These are phyloP conservation scores for Diplocarpon mali DNA, from an alignment of 2,329 filamentous ascomycete genomes.

Conservation along the genomic window DNA sequence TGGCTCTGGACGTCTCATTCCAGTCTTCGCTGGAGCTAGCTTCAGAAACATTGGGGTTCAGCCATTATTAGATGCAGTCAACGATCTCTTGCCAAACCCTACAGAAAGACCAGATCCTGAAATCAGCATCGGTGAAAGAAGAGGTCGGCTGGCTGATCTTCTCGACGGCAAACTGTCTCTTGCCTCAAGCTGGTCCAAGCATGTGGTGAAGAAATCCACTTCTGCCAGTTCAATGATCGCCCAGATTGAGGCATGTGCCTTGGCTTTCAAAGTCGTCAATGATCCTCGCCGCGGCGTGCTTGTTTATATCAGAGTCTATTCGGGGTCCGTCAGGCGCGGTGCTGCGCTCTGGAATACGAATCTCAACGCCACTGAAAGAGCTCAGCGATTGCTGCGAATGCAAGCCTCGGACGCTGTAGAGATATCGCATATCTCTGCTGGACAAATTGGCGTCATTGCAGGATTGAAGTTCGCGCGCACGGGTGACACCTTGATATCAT, in stretches of 20 bases:
- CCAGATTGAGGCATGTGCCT: conserved; percentile 51
- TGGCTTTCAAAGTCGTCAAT: conserved; percentile 89
- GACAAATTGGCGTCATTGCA: conserved; percentile 88
- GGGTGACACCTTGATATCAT: conserved; percentile 80
- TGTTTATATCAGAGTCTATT: conserved; percentile 87
- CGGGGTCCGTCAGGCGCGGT: conserved; percentile 66
- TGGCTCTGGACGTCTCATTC: conserved; percentile 63
- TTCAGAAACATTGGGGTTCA: conserved; percentile 92
- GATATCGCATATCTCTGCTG: conserved; percentile 65
- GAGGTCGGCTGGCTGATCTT: conserved; percentile 41
- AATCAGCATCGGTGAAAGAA: conserved; percentile 52
- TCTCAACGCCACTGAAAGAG: conserved; percentile 65
- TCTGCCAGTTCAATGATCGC: conserved; percentile 30
- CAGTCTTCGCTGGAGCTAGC: conserved; percentile 84
- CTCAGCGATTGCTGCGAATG: conserved; percentile 75
- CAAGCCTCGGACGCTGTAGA: conserved; percentile 82
- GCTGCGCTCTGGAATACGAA: conserved; percentile 79
- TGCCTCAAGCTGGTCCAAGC: conserved; percentile 25
- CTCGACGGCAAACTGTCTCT: conserved; percentile 35
- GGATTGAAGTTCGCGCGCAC: conserved; percentile 87
- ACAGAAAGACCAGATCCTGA: conserved; percentile 69
- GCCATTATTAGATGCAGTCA: conserved; percentile 77
- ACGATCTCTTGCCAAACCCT: conserved; percentile 79
- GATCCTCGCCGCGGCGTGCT: conserved; percentile 77
- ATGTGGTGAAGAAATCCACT: conserved; percentile 30